These are phyloP conservation scores for Populus nigra DNA, from an alignment of 345 rosid genomes.

Conservation along the genomic window DNA sequence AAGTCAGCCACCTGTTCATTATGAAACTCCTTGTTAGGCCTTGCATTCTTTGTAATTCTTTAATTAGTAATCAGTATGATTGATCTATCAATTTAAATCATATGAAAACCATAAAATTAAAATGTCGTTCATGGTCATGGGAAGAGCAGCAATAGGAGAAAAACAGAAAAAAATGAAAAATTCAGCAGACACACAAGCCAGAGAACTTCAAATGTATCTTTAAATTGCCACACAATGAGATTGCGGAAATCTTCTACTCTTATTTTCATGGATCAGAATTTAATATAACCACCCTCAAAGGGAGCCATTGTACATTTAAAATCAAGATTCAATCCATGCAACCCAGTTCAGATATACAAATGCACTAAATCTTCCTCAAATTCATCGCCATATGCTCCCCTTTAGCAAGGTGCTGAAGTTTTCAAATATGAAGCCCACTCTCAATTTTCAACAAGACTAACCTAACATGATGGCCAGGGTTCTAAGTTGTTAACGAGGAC, in stretches of 20 bases:
- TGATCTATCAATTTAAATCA: neutral
- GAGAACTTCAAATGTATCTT: neutral
- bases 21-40: slow-evolving; percentile 15
- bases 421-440: neutral
- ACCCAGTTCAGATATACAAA: neutral
- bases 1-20: slow-evolving; percentile 73
- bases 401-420: neutral
- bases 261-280: neutral
- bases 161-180: neutral
- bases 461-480: neutral
- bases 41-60: neutral
- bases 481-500: neutral
- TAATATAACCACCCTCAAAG: neutral
- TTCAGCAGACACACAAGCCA: neutral
- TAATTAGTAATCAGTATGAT: neutral
- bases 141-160: no score
- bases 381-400: neutral
- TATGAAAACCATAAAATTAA: neutral
- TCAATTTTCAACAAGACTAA: neutral
- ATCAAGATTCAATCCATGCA: no score
- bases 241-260: neutral
- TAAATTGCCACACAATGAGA: neutral
- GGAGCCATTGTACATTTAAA: neutral
- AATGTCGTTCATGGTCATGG: neutral
- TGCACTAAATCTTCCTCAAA: neutral